Evolutionary conservation across 176 grass and related monocot genomes (phyloP), one percentile per base, ranked within the genome.

Genomic region (Cenchrus purpureus): DNA sequence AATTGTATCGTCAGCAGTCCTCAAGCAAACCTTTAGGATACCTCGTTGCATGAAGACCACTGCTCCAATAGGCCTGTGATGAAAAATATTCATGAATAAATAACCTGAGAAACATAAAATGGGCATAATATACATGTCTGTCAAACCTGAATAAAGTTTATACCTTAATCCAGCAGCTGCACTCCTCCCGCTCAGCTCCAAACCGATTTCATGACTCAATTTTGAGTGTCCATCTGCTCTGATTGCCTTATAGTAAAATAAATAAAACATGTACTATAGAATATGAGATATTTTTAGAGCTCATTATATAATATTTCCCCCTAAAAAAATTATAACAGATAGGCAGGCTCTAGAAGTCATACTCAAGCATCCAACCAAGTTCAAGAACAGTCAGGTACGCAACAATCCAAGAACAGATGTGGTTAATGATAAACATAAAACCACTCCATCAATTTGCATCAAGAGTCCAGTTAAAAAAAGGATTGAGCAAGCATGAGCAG

Each of bases 1-100:
- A 68, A 65, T 85, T 42, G 22, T 43, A 82, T 1, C 82, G 82
- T 98, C 97, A 46, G 17, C 79, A 71, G 89, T 92, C 89, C 96
- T 88, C 86, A 98, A 90, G 82, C 93, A 98, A 72, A 98, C 86
- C 79, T 95, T 98, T 43, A 95, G 65, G 69, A 90, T 76, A 70
- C 91, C 82, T 32, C 87, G 86, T 86, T 98, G 89, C 86, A 98
- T 91, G 86, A 92, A 94, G 12, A 98, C 88, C 62, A 90, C 93
- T 68, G 93, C 97, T 81, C 97, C 96, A 71, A 98, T 94, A 31
- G 97, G 93, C 79, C 93, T 98, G 48, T 29, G 13, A 22, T 19
- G 7, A 17, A 74, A 46, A 74, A 40, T 4, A 10, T 62, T 80
- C 12, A 63, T 70, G 28, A 34, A 83, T 43, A 48, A 79, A 83